These are phyloP conservation scores for Aciculosporium take DNA, from an alignment of 2,329 filamentous ascomycete genomes.

Conservation along the genomic window DNA sequence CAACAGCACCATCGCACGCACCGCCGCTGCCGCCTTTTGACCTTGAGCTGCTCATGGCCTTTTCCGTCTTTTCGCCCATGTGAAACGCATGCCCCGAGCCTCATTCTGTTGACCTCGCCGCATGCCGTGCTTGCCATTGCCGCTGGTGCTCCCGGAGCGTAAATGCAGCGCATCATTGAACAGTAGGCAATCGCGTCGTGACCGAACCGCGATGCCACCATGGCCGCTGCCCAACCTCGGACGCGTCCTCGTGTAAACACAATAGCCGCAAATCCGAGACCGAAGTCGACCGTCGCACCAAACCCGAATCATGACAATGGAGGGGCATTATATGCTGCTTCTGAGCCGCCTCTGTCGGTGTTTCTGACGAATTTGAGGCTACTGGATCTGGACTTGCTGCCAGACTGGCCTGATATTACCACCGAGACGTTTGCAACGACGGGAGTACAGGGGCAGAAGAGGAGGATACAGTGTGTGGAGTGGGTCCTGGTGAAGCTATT, in stretches of 20 bases:
- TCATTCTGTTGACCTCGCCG: neutral
- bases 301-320: neutral
- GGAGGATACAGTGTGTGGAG: slow-evolving; percentile 68
- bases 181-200: neutral
- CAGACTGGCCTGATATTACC: slow-evolving; percentile 71
- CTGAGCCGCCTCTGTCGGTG: slow-evolving; percentile 15
- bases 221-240: slow-evolving; percentile 8
- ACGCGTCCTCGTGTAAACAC: slow-evolving; percentile 5
- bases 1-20: too few species aligned
- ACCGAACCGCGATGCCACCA: slow-evolving; percentile 4
- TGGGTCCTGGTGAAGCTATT: slow-evolving; percentile 88
- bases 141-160: neutral
- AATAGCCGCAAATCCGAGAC: neutral
- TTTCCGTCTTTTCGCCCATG: too few species aligned
- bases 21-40: too few species aligned
- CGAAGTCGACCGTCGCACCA: neutral
- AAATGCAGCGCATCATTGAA: neutral
- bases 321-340: neutral
- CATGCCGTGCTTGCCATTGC: neutral
- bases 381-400: slow-evolving; percentile 59
- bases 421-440: slow-evolving; percentile 54
- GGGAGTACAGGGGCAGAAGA: slow-evolving; percentile 60
- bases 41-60: too few species aligned
- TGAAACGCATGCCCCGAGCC: neutral
- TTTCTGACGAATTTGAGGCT: slow-evolving; percentile 77